Conservation (phyloP, 208 protist species). For the Leishmania tarentolae region DNA sequence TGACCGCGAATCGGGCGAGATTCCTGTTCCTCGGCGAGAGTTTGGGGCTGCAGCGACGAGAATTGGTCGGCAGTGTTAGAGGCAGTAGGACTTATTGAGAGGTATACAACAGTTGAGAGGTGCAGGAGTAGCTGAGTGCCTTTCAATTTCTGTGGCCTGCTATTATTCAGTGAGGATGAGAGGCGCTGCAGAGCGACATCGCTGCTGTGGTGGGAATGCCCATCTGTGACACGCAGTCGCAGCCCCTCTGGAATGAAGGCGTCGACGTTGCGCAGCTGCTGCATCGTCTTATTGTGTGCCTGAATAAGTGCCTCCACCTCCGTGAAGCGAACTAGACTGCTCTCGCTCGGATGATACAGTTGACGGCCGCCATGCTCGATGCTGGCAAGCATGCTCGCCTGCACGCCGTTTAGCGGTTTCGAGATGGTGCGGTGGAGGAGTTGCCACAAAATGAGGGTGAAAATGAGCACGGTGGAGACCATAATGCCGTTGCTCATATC, state of each 20-base stretch:
- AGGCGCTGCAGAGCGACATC: neutral
- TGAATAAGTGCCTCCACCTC: conserved; percentile 14
- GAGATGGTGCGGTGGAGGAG: conserved; percentile 5
- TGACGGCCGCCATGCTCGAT: neutral
- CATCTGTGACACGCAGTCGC: neutral
- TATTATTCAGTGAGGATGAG: neutral
- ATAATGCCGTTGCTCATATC: conserved; percentile 6
- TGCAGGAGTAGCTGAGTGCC: neutral
- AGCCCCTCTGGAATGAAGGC: conserved; percentile 19
- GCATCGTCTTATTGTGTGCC: conserved; percentile 25
- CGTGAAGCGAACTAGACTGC: conserved; percentile 6
- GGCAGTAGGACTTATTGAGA: neutral
- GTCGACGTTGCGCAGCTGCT: conserved; percentile 26
- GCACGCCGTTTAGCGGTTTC: conserved; percentile 5
- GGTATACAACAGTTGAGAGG: neutral
- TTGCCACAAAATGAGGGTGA: neutral
- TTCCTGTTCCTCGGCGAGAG: neutral
- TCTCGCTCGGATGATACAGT: neutral
- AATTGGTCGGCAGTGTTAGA: neutral
- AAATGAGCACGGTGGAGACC: neutral
- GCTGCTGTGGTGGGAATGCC: neutral
- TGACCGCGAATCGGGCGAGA: neutral
- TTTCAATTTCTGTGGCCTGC: neutral
- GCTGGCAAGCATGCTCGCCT: neutral
- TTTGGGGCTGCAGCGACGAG: neutral